Evolutionary conservation across 192 early-diverging fungal species (phyloP).

Genomic region (Pilaira anomala): DNA sequence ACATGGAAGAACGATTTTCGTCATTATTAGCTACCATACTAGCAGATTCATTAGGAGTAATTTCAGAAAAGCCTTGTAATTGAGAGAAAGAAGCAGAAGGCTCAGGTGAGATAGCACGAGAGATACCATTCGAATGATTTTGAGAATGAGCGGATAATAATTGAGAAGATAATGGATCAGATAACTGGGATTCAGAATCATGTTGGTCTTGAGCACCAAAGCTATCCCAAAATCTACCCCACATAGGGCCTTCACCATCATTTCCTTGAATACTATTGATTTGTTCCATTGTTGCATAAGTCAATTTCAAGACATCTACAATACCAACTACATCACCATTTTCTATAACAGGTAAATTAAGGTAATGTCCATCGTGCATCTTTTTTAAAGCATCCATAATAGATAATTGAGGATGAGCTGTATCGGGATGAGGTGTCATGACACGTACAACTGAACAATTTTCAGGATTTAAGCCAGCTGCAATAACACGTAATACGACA

Average conservation of each 20-base stretch:
- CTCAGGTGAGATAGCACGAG: conserved; percentile 41
- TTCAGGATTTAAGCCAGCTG: conserved; percentile 81
- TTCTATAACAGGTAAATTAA: conserved; percentile 81
- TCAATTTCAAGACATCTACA: conserved; percentile 80
- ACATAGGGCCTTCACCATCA: conserved; percentile 42
- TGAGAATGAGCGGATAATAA: neutral
- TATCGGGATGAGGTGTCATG: conserved; percentile 92
- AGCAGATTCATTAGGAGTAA: conserved; percentile 52
- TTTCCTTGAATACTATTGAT: conserved; percentile 48
- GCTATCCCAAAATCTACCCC: conserved; percentile 79
- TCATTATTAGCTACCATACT: conserved; percentile 48
- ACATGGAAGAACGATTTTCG: conserved; percentile 30
- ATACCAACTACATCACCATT: conserved; percentile 68
- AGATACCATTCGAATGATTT: neutral
- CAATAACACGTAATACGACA: conserved; percentile 84
- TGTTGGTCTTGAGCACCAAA: conserved; percentile 56
- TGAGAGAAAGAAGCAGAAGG: conserved; percentile 41
- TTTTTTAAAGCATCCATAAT: conserved; percentile 80
- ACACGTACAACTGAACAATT: conserved; percentile 94
- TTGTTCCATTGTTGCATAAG: conserved; percentile 80
- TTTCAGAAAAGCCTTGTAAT: conserved; percentile 47
- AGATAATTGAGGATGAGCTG: conserved; percentile 63
- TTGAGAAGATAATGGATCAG: conserved; percentile 53
- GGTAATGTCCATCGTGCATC: conserved; percentile 84
- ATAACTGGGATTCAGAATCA: conserved; percentile 60